Evolutionary conservation across 495 filamentous ascomycete genomes (phyloP).

Genomic region (Penicillium tannophilum): DNA sequence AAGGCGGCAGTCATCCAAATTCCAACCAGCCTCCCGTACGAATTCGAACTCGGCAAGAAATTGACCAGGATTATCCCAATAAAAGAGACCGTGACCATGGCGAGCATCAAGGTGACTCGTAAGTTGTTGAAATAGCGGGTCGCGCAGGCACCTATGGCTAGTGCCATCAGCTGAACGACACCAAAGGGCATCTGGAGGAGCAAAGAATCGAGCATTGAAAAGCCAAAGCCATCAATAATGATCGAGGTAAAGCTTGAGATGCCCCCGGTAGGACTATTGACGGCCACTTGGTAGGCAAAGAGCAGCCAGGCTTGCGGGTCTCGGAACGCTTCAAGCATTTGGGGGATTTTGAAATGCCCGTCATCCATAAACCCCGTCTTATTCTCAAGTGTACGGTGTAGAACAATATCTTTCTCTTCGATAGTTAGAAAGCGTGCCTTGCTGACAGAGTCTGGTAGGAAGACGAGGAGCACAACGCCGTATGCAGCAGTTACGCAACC

Average conservation of each 20-base stretch:
- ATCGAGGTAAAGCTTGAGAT: conserved; percentile 7
- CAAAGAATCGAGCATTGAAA: conserved; percentile 14
- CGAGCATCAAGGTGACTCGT: too few relatives aligned
- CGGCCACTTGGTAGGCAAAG: conserved; percentile 6
- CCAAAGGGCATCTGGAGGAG: conserved; percentile 9
- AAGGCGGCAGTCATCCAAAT: background rate
- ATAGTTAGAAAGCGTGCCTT: conserved; percentile 45
- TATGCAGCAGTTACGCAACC: conserved; percentile 27
- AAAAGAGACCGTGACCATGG: too few relatives aligned
- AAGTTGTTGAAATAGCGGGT: too few relatives aligned
- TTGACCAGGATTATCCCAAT: too few relatives aligned
- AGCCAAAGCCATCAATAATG: conserved; percentile 16
- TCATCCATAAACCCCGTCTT: background rate
- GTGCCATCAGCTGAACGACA: conserved; percentile 1
- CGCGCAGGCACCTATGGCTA: too few relatives aligned
- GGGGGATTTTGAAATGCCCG: conserved; percentile 50
- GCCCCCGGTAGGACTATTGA: conserved; percentile 32
- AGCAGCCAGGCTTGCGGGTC: conserved; percentile 41
- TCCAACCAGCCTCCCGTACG: too few relatives aligned
- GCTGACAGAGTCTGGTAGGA: conserved; percentile 51
- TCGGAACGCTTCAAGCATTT: conserved; percentile 45
- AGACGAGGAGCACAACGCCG: conserved; percentile 39
- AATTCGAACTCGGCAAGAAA: too few relatives aligned
- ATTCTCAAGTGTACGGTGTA: background rate
- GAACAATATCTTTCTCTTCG: conserved; percentile 41